phyloP scores from a whole-genome alignment of 345 rosid species.

The Euphorbia peplus region DNA sequence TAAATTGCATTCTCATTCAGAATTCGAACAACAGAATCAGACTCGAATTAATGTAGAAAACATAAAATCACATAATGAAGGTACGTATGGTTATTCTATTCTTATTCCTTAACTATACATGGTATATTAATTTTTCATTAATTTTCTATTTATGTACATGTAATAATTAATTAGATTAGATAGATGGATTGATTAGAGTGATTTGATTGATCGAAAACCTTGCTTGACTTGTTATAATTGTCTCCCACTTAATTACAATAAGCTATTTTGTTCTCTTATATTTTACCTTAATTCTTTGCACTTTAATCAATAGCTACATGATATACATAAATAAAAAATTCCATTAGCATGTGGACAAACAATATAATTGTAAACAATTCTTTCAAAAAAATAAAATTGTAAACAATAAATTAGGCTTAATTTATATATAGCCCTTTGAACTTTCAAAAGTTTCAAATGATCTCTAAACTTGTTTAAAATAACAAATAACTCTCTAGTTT shows the following conservation, averaged over 20 bases:
- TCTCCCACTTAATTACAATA: conserved; percentile 29
- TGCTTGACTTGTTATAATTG: conserved; percentile 27
- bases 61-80: conserved; percentile 9
- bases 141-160: not conserved
- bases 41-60: too few species aligned
- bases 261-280: conserved; percentile 16
- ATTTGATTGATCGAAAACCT: conserved; percentile 33
- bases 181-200: conserved; percentile 14
- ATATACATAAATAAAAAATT: conserved; percentile 24
- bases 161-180: conserved; percentile 19
- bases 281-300: conserved; percentile 9
- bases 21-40: too few species aligned
- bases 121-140: not conserved
- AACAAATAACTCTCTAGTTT: too few species aligned
- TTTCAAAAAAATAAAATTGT: too few species aligned
- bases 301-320: conserved; percentile 1
- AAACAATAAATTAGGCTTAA: too few species aligned
- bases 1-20: too few species aligned
- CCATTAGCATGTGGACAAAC: conserved; percentile 33
- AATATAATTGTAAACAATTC: conserved; percentile 22
- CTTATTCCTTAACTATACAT: not conserved
- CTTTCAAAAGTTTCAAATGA: too few species aligned
- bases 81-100: conserved; percentile 20
- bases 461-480: too few species aligned
- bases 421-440: too few species aligned